Evolutionary conservation across 495 filamentous ascomycete genomes (phyloP), one percentile per base, ranked within the genome.

Genomic region (Talaromyces ruber): DNA sequence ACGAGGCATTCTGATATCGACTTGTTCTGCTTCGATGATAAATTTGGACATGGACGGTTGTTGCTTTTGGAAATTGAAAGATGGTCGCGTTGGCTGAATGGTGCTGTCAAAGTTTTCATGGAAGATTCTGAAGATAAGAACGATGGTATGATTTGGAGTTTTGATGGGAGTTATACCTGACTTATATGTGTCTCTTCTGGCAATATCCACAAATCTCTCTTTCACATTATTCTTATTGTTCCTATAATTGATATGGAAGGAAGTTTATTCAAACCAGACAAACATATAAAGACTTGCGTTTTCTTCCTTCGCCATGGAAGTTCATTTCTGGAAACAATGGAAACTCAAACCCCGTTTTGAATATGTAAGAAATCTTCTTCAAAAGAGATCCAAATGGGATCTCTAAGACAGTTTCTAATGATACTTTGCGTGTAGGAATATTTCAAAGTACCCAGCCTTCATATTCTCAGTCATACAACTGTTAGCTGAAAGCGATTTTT

Each of bases 1-100:
- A 28, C 60, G 53, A 34, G 60, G 60, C 60, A 62, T 62, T 14
- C 57, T 57, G 53, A 30, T 64, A 18, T 62, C 56, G 16, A 34
- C 28, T 28, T 64, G 43, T 7, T 58, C 30, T 37, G 16, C 29
- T n/a, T 39, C 39, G 39, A 11, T 32, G 14, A 6, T 34, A 11
- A 16, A 34, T 58, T 18, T 34, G 43, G 43, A 7, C 18, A 47
- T 47, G 16, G 43, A 47, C 18, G 43, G 21, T 21, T 47, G 43
- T 47, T 47, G 14, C 4, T 21, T n/a, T 6, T 47, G 59, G 26
- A 18, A 29, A 6, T 29, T 2, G 26, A 18, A 24, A 45, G n/a
- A 39, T 11, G 2, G 59, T 25, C 12, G 59, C 4, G 43, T 14
- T 57, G 8, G 50, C 43, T 39, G 34, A 9, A 4, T 47, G 43